Base-by-base conservation (phyloP, 192 early-diverging fungal genomes). In the Backusella sp. region DNA sequence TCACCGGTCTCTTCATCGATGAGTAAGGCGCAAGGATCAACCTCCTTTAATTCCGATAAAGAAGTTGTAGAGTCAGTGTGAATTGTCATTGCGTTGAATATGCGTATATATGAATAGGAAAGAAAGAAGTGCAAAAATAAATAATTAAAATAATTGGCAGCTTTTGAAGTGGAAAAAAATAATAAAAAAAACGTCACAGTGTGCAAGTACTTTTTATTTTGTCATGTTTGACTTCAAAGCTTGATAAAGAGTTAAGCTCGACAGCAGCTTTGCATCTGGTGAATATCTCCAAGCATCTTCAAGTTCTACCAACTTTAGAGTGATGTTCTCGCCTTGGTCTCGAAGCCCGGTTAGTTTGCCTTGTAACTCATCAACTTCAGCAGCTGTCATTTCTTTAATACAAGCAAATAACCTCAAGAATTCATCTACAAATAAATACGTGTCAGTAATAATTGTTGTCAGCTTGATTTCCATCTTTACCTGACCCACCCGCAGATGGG, bases 281-380 rank as follows among this genome's bases (percentile, higher is more conserved):
- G 91, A 89, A 8, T 53, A 52, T 69, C 83, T 84, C 88, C 91
- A 94, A 7, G 92, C 82, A 69, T 94, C 84, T 42, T 86, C 84
- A 36, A 94, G 76, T 11, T 85, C 80, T 0, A 93, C 90, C 17
- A 96, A 67, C 41, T 87, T 81, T 41, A 95, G 72, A 0, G 90
- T 86, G 49, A 97, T 97, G 17, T 80, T 84, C 80, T 97, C 95
- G 17, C 94, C 95, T 42, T 93, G 87, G 9, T 90, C 88, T 11
- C 91, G 81, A 32, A 95, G 82, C 6, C 95, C 94, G 17, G 88
- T 79, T 6, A 94, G 70, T 67, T 85, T 88, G 12, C 89, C 94
- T 72, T 87, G 85, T 17, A 97, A 73, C 3, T 71, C 66, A 4
- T 82, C 75, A 6, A 97, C 84, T 28, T 95, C 85, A 1, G 79